Evolutionary conservation across 306 rosid species (phyloP).

Genomic region (Trichosanthes truncata): DNA sequence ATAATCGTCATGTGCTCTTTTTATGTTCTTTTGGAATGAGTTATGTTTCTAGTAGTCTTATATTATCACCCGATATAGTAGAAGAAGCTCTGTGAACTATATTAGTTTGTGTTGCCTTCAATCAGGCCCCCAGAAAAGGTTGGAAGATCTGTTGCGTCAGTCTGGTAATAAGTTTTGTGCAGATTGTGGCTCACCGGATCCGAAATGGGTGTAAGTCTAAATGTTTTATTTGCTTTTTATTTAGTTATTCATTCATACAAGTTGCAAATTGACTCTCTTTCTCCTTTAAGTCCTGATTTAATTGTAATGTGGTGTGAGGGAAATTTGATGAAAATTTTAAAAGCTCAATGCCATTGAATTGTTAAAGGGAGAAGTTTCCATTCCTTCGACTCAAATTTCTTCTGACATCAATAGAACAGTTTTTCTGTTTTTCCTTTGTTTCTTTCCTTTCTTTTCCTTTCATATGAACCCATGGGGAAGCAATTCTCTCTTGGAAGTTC

Average conservation of each 20-base stretch:
- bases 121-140: conserved; percentile 52
- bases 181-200: conserved; percentile 87
- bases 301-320: neutral
- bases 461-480: neutral
- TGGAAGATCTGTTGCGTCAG: conserved; percentile 41
- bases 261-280: neutral
- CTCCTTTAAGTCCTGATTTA: neutral
- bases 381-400: neutral
- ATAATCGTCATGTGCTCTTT: neutral
- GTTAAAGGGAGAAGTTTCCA: neutral
- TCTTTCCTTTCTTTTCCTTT: neutral
- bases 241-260: conserved; percentile 4
- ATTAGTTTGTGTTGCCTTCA: conserved; percentile 6
- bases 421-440: neutral
- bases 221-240: neutral
- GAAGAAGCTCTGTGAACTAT: neutral
- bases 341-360: neutral
- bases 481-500: neutral
- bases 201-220: conserved; percentile 91
- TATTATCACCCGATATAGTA: neutral
- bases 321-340: neutral
- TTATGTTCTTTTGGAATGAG: neutral
- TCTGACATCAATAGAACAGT: neutral
- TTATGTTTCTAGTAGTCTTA: neutral
- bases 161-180: conserved; percentile 60